Percentiles rank a stretch among this genome's conserved stretches.
These are phyloP conservation scores for Bauhinia variegata DNA, from an alignment of 306 rosid genomes.

Conservation along the genomic window DNA sequence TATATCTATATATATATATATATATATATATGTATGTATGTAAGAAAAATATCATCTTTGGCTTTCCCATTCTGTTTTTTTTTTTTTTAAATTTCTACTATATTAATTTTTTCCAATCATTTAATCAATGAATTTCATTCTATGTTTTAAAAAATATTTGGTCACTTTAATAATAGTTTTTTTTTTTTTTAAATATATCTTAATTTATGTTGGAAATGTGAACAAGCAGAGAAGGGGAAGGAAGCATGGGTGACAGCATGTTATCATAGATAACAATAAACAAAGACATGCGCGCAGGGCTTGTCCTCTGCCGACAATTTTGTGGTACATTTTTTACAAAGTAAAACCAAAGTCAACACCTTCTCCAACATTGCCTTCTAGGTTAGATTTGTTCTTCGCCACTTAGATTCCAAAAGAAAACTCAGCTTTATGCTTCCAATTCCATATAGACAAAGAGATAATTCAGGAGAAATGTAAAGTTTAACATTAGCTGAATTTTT, in stretches of 20 bases:
- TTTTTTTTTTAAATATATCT: background rate
- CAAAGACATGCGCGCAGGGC: background rate
- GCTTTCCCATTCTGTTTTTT: no score
- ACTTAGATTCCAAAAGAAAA: conserved; percentile 5
- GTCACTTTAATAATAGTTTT: background rate
- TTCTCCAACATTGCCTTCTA: background rate
- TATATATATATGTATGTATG: no score
- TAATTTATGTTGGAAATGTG: background rate
- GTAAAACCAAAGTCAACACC: conserved; percentile 33
- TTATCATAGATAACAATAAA: background rate
- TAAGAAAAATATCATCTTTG: no score
- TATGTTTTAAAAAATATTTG: no score
- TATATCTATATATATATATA: no score
- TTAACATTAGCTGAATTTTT: no score
- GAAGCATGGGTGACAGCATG: conserved; percentile 26
- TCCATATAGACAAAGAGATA: background rate
- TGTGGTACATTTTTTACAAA: conserved; percentile 8
- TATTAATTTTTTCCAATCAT: no score
- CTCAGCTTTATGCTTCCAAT: conserved; percentile 20
- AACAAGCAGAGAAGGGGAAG: background rate
- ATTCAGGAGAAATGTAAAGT: no score
- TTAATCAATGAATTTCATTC: no score
- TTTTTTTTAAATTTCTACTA: no score
- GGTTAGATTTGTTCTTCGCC: conserved; percentile 25
- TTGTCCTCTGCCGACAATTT: conserved; percentile 34